These are phyloP conservation scores for Kwoniella mangroviensis DNA, from an alignment of 768 basidiomycete genomes.

Conservation along the genomic window DNA sequence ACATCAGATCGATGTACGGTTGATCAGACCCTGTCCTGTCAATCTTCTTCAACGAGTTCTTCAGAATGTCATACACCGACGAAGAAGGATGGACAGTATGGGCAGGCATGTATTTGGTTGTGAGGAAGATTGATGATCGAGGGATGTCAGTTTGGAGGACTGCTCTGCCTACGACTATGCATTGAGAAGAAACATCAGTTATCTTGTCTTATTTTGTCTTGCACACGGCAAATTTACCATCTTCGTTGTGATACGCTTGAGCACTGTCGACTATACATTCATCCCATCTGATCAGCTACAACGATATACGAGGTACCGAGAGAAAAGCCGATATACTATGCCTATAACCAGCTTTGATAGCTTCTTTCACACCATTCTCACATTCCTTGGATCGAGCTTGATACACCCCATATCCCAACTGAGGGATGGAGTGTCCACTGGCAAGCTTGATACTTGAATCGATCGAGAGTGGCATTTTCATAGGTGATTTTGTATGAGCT, in stretches of 20 bases:
- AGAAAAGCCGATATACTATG: slow-evolving; percentile 30
- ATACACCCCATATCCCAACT: slow-evolving; percentile 58
- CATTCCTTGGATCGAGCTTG: slow-evolving; percentile 46
- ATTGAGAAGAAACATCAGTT: background rate
- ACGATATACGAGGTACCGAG: background rate
- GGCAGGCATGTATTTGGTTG: slow-evolving; percentile 40
- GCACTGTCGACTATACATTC: slow-evolving; percentile 21
- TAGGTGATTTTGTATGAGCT: background rate
- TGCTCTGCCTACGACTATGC: slow-evolving; percentile 37
- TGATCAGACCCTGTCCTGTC: slow-evolving; percentile 22
- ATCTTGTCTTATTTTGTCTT: background rate
- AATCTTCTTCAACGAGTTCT: slow-evolving; percentile 36
- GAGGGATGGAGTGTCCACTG: slow-evolving; percentile 48
- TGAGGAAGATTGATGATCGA: slow-evolving; percentile 33
- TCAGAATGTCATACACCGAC: slow-evolving; percentile 15
- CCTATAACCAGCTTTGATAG: slow-evolving; percentile 49
- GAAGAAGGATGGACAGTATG: slow-evolving; percentile 13
- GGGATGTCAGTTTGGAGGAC: slow-evolving; percentile 17
- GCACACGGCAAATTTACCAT: slow-evolving; percentile 23
- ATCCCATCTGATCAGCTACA: background rate
- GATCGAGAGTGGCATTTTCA: slow-evolving; percentile 23
- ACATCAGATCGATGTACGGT: slow-evolving; percentile 48
- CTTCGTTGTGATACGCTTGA: slow-evolving; percentile 32
- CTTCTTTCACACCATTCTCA: slow-evolving; percentile 38
- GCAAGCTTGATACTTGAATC: slow-evolving; percentile 39